Evolutionary conservation across 2,329 filamentous ascomycete genomes (phyloP), one percentile per base, ranked within the genome.

Genomic region (Dactylellina haptotyla): DNA sequence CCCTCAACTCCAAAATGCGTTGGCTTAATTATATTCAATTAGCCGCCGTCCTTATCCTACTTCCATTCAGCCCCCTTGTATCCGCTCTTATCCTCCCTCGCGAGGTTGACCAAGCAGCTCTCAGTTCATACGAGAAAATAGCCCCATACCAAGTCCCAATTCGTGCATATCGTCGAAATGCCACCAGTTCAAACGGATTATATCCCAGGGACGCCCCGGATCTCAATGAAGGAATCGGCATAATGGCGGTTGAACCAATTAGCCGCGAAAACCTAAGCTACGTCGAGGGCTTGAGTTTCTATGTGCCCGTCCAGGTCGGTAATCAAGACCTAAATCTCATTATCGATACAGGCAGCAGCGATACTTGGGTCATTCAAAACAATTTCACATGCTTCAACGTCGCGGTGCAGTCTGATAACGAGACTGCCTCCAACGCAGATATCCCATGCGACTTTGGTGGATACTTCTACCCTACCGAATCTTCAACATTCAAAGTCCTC

Each of bases 331-430:
- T 66, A n/a, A 62, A 61, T 14, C 26, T 73, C 3, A 16, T 66
- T 34, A 45, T 73, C 1, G 69, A 73, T 41, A 66, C 69, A 0
- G 69, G 69, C 6, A 73, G 69, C 18, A 73, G 69, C 23, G 69
- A 73, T 37, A 73, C 61, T 9, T 73, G 69, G 69, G 54, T 65
- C 16, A 18, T 61, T 30, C 1, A 37, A 5, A 28, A 51, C 3
- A 20, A 46, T 16, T 73, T 37, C 16, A 48, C 10, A 4, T 73
- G 67, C 25, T 4, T 39, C 30, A 32, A 39, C 1, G n/a, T 18
- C 2, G 16, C 4, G n/a, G 41, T 32, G 12, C 26, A 53, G 9
- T 16, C n/a, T 30, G 16, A 0, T 10, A 25, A 51, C 18, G n/a
- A n/a, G n/a, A n/a, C n/a, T n/a, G n/a, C n/a, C n/a, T n/a, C n/a